A percentile compares a stretch with the other conserved stretches of the same genome.
phyloP scores from a whole-genome alignment of 1,139 yeast genomes.

The Geotrichum aggregatum region DNA sequence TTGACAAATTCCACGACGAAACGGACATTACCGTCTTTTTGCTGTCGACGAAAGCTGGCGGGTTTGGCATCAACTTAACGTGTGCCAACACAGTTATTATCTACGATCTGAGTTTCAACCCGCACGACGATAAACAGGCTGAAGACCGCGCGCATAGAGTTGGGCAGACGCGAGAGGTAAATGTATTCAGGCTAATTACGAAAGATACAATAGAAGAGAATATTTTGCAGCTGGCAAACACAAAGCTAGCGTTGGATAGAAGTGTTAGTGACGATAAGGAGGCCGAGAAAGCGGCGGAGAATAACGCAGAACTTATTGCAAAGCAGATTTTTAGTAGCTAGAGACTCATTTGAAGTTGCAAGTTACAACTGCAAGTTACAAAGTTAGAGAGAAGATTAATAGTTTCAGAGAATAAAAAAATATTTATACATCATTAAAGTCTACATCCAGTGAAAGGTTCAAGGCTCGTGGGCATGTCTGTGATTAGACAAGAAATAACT shows the following conservation, averaged over 20 bases:
- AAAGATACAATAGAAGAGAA: slow-evolving; percentile 82
- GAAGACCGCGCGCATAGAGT: slow-evolving; percentile 98
- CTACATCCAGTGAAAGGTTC: too few species aligned
- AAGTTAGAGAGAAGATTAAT: too few species aligned
- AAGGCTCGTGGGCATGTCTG: too few species aligned
- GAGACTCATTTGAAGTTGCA: too few species aligned
- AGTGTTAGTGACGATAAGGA: slow-evolving; percentile 53
- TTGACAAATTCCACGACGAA: slow-evolving; percentile 84
- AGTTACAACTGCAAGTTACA: too few species aligned
- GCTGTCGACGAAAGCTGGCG: slow-evolving; percentile 94
- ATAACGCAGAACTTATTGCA: slow-evolving; percentile 45
- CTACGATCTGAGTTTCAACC: slow-evolving; percentile 91
- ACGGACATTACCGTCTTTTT: slow-evolving; percentile 78
- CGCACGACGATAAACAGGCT: slow-evolving; percentile 97
- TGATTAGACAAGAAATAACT: too few species aligned
- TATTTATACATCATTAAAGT: too few species aligned
- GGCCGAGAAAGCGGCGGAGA: slow-evolving; percentile 49
- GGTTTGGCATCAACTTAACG: slow-evolving; percentile 92
- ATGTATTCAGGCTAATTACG: slow-evolving; percentile 71
- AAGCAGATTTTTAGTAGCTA: slow-evolving; percentile 41
- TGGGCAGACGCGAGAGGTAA: slow-evolving; percentile 87
- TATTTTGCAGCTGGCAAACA: slow-evolving; percentile 78
- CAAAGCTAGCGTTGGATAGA: slow-evolving; percentile 81
- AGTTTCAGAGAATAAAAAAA: too few species aligned
- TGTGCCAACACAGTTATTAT: slow-evolving; percentile 92